A percentile compares a stretch with the other conserved stretches of the same genome.
Evolutionary conservation across 768 basidiomycete genomes (phyloP).

Genomic region (Boletus reticuloceps): DNA sequence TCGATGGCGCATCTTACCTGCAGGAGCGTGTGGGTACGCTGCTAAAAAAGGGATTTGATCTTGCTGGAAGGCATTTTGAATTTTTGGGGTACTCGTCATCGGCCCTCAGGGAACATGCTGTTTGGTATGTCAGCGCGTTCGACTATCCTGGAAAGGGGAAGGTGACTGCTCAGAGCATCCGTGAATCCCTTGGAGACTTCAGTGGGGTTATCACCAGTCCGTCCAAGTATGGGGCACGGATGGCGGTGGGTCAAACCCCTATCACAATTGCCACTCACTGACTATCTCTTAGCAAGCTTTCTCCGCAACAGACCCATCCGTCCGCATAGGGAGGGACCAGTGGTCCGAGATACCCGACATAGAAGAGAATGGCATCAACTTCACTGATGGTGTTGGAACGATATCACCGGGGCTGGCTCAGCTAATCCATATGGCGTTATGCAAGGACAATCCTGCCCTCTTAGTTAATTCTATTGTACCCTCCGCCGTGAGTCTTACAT

Average conservation of each 20-base stretch:
- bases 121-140: conserved; percentile 80
- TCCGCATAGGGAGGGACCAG: conserved; percentile 50
- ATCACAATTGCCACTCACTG: neutral
- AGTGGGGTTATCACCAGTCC: conserved; percentile 53
- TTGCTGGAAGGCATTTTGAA: conserved; percentile 72
- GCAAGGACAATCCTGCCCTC: conserved; percentile 39
- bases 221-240: conserved; percentile 79
- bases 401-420: conserved; percentile 60
- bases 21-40: conserved; percentile 54
- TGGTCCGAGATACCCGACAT: conserved; percentile 68
- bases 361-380: conserved; percentile 40
- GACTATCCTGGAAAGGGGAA: conserved; percentile 38
- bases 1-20: conserved; percentile 57
- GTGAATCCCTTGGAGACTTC: conserved; percentile 68
- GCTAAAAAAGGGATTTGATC: conserved; percentile 60
- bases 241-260: conserved; percentile 40
- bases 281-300: conserved; percentile 57
- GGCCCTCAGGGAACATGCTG: conserved; percentile 73
- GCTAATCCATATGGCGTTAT: conserved; percentile 57
- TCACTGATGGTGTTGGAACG: conserved; percentile 82
- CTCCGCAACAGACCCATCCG: conserved; percentile 75
- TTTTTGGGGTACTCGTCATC: conserved; percentile 84
- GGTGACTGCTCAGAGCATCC: conserved; percentile 58
- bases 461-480: conserved; percentile 42
- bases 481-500: conserved; percentile 51